A percentile compares a stretch with the other conserved stretches of the same genome.
Conservation (phyloP, 495 filamentous ascomycete species). For the Platismatia glauca region DNA sequence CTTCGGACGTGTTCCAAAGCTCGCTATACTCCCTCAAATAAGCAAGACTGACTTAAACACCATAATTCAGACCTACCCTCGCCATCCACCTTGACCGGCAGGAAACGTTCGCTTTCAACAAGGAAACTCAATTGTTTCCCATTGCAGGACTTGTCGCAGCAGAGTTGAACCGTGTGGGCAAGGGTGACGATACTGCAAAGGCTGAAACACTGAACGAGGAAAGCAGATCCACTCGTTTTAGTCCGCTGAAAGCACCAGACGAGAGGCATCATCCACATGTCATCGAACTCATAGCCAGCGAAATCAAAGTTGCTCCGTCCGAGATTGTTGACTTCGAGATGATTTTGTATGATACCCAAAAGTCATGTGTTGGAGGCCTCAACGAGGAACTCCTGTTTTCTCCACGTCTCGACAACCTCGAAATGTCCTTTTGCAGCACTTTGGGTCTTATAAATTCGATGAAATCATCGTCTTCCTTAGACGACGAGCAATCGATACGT, state of each 20-base stretch:
- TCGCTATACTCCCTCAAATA: no score
- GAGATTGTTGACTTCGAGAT: slow-evolving; percentile 91
- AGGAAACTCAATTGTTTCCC: slow-evolving; percentile 89
- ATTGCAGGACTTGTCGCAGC: slow-evolving; percentile 81
- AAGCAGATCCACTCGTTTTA: slow-evolving; percentile 40
- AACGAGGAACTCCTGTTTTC: slow-evolving; percentile 94
- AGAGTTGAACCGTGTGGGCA: slow-evolving; percentile 69
- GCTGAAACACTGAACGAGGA: slow-evolving; percentile 22
- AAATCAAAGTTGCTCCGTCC: slow-evolving; percentile 56
- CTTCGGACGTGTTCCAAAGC: no score
- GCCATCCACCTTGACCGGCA: slow-evolving; percentile 89
- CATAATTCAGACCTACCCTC: slow-evolving; percentile 53
- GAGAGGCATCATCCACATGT: slow-evolving; percentile 87
- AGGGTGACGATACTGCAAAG: slow-evolving; percentile 21
- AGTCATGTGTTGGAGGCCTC: slow-evolving; percentile 77
- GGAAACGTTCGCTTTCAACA: slow-evolving; percentile 83
- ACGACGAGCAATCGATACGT: slow-evolving; percentile 72
- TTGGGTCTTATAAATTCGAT: slow-evolving; percentile 74
- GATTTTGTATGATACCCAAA: slow-evolving; percentile 90
- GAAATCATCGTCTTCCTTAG: slow-evolving; percentile 48
- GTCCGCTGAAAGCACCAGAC: slow-evolving; percentile 63
- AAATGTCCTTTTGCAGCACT: slow-evolving; percentile 86
- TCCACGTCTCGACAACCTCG: slow-evolving; percentile 83
- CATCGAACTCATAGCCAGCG: slow-evolving; percentile 73
- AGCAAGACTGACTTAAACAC: no score